Percentiles rank a stretch among this genome's conserved stretches.
phyloP scores from a whole-genome alignment of 257 asterid species.

The Avicennia marina region DNA sequence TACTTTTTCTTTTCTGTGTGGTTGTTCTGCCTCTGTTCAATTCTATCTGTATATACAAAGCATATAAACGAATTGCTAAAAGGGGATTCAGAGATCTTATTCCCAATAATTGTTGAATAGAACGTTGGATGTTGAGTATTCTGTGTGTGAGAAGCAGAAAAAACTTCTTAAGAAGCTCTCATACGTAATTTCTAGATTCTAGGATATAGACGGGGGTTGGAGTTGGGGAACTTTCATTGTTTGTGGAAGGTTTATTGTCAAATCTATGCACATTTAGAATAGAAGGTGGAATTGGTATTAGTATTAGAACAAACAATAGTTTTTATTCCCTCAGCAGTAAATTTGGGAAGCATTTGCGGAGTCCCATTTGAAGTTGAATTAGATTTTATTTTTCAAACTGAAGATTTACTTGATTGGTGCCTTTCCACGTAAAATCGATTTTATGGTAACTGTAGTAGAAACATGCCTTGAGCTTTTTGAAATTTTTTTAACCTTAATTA shows the following conservation, averaged over 20 bases:
- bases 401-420: not conserved
- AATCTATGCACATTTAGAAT: not conserved
- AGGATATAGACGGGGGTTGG: not conserved
- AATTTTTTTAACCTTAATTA: not conserved
- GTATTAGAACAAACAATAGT: not conserved
- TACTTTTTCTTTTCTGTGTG: not conserved
- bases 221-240: not conserved
- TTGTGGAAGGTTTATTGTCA: not conserved
- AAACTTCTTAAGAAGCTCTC: not conserved
- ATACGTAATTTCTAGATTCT: not conserved
- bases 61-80: not conserved
- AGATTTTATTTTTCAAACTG: not conserved
- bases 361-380: conserved; percentile 6
- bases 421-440: not conserved
- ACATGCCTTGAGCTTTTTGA: not conserved
- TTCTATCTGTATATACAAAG: not conserved
- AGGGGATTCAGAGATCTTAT: conserved; percentile 1
- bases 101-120: not conserved
- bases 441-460: not conserved
- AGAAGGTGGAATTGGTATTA: not conserved
- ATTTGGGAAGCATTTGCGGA: not conserved
- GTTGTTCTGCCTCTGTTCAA: not conserved
- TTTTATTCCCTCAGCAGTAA: not conserved
- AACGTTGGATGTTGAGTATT: not conserved
- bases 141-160: not conserved